Evolutionary conservation across 345 rosid genomes (phyloP), one percentile per base, ranked within the genome.

Genomic region (Ricinus communis): DNA sequence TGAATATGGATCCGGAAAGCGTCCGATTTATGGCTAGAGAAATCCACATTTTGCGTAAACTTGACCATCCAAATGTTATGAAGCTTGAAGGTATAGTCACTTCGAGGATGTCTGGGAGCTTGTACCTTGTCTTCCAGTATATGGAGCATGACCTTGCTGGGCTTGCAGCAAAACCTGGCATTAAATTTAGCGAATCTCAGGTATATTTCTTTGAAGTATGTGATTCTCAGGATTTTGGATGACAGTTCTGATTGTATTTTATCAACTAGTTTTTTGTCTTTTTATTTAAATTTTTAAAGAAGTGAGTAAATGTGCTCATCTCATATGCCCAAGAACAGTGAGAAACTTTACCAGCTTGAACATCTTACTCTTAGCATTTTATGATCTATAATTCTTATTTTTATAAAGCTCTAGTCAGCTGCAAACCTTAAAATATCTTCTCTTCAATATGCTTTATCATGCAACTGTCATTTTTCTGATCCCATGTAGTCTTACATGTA

Each of bases 141-240:
- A 94, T 94, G 97, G 99, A 94, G 72, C 97, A 92, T 72, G 97
- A 92, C 72, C 92, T 94, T 49, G 84, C 99, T 22, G 97, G 97
- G 21, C 85, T 94, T 15, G 86, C 91, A 70, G 87, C 90, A 5
- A 85, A 80, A 50, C 95, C 92, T 40, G 89, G 93, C 58, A 73
- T 86, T 74, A 92, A 84, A 77, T 90, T 92, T 62, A 87, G 87
- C n/a, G 93, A 94, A 78, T 72, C 88, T 16, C 87, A 94, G 91
- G 98, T 94, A 76, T 36, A 5, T 36, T 40, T 33, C 11, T 8
- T 28, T 22, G 41, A 6, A 19, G 2, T 49, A 22, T 59, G 31
- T 22, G 30, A 53, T 21, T 50, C 8, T 19, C 8, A 50, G 21
- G 24, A 50, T 50, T 50, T 6, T n/a, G 21, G 24, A 50, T 19